A percentile compares a stretch with the other conserved stretches of the same genome.
Evolutionary conservation across 306 rosid genomes (phyloP).

Genomic region (Glycyrrhiza uralensis): DNA sequence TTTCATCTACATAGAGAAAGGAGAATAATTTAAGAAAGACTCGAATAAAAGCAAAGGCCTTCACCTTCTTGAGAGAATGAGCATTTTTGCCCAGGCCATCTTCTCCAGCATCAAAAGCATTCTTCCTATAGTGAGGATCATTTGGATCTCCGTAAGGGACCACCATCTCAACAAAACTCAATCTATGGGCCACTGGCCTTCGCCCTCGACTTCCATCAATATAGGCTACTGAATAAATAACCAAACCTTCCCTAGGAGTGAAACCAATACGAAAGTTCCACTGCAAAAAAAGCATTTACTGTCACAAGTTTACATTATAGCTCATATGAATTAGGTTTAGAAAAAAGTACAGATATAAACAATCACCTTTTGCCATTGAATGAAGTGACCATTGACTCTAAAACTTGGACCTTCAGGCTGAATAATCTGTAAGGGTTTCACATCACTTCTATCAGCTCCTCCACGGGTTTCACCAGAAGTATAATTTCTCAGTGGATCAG

Average conservation of each 20-base stretch:
- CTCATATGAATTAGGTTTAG: neutral
- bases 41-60: neutral
- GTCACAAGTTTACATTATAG: neutral
- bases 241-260: slow-evolving; percentile 73
- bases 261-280: slow-evolving; percentile 84
- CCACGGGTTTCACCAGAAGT: slow-evolving; percentile 76
- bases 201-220: slow-evolving; percentile 77
- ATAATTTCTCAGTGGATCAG: slow-evolving; percentile 76
- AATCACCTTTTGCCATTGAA: slow-evolving; percentile 78
- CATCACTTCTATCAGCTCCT: slow-evolving; percentile 86
- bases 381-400: slow-evolving; percentile 66
- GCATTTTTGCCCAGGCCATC: slow-evolving; percentile 83
- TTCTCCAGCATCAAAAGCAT: slow-evolving; percentile 88
- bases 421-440: slow-evolving; percentile 67
- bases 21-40: neutral
- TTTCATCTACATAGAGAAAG: neutral
- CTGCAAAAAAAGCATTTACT: slow-evolving; percentile 42
- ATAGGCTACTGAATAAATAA: slow-evolving; percentile 68
- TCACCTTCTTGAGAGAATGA: slow-evolving; percentile 79
- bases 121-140: slow-evolving; percentile 83
- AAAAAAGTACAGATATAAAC: slow-evolving; percentile 11
- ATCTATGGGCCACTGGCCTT: slow-evolving; percentile 70
- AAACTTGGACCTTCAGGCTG: slow-evolving; percentile 88
- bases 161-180: slow-evolving; percentile 85
- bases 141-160: slow-evolving; percentile 89